These are phyloP conservation scores for Toxicodendron radicans DNA, from an alignment of 345 rosid species.

Conservation along the genomic window DNA sequence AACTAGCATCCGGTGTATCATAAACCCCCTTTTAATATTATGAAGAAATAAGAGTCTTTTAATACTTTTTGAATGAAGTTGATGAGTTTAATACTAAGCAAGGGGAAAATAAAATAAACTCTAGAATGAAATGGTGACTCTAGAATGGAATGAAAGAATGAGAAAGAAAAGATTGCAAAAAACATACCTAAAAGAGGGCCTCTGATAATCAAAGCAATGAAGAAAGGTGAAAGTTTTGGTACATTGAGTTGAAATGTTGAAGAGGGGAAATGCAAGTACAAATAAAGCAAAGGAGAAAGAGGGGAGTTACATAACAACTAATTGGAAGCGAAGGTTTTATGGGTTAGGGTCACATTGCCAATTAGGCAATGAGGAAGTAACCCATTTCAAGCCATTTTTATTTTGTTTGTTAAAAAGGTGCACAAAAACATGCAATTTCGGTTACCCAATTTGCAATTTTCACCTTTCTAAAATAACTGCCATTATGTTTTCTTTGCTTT, in stretches of 20 bases:
- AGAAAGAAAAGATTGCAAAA: not conserved
- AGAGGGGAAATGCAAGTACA: not conserved
- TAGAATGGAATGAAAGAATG: not conserved
- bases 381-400: not conserved
- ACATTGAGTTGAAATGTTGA: slow-evolving; percentile 3
- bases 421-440: not conserved
- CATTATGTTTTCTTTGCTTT: not conserved
- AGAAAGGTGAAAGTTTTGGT: not conserved
- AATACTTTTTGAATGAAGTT: too few species aligned
- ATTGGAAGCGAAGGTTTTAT: slow-evolving; percentile 9
- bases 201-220: not conserved
- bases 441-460: not conserved
- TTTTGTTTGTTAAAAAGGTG: not conserved
- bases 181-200: not conserved
- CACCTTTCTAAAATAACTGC: not conserved
- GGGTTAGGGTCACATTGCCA: not conserved
- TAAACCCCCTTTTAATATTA: too few species aligned
- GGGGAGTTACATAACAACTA: not conserved
- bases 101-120: too few species aligned
- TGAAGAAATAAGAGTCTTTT: too few species aligned
- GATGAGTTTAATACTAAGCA: too few species aligned
- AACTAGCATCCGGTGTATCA: too few species aligned
- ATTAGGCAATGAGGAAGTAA: not conserved
- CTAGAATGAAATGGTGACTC: not conserved
- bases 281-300: not conserved